Evolutionary conservation across 768 basidiomycete species (phyloP), one percentile per base, ranked within the genome.

Genomic region (Hirschioporus abietinus): DNA sequence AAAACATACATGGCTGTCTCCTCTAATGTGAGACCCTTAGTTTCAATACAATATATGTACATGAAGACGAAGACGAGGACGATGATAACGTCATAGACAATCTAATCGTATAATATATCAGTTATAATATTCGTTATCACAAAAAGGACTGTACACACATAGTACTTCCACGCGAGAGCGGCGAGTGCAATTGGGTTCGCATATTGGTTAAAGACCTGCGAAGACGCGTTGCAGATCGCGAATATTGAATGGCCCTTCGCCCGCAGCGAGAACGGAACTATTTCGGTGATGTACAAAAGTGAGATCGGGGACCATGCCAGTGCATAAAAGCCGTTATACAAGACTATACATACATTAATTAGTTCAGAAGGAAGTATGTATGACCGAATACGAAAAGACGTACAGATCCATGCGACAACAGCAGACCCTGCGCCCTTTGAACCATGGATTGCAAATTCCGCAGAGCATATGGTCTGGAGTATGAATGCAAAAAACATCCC

Each of bases 381-480:
- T 77, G 73, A 70, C 76, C 30, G 62, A 63, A 57, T 3, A 30
- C n/a, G 30, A 30, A 30, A 30, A 30, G 7, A 75, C 58, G 76
- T 58, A 73, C 74, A 76, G 66, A 76, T 73, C 66, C 75, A 71
- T 3, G 73, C 74, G 30, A 77, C 68, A 68, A 76, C 71, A 23
- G 74, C 73, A 63, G 72, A 67, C 25, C 65, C 58, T 4, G 69
- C 70, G 24, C 58, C 34, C 23, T 72, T 23, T 58, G 74, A 72
- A 1, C 77, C 72, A 23, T 78, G 77, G 57, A 85, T 76, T 15
- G 80, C 79, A 74, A 83, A 91, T 65, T 81, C 74, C 2, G 88
- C 83, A 35, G 87, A 86, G 74, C 86, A 87, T 59, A 86, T 80
- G 5, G 89, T 91, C 77, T 92, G 90, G 57, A 89, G 73, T 35